Evolutionary conservation across 2,329 filamentous ascomycete genomes (phyloP).

Genomic region (Chaetomiaceae sp.): DNA sequence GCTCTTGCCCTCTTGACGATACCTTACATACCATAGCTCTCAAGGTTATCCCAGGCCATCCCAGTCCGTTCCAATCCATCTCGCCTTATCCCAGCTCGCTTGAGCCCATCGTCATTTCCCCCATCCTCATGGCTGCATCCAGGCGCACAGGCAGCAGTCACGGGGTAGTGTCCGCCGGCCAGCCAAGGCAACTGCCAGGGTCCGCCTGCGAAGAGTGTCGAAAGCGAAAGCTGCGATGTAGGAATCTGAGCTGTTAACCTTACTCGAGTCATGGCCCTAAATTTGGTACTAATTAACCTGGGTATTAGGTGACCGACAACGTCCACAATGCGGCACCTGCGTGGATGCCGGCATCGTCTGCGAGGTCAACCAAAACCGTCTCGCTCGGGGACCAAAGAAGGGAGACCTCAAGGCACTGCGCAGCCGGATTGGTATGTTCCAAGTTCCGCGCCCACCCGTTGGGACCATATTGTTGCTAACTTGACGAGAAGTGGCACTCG

Average conservation of each 20-base stretch:
- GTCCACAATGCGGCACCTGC: conserved; percentile 24
- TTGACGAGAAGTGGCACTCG: conserved; percentile 17
- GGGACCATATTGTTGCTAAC: not conserved
- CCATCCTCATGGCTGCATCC: conserved; percentile 19
- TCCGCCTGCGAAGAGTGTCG: conserved; percentile 27
- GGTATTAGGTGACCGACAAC: conserved; percentile 23
- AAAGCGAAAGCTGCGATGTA: conserved; percentile 26
- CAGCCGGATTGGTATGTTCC: conserved; percentile 23
- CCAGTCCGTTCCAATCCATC: conserved; percentile 11
- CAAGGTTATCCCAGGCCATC: not conserved
- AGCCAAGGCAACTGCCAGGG: conserved; percentile 24
- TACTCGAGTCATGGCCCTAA: too few species aligned
- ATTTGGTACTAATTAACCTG: too few species aligned
- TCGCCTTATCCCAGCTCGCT: not conserved
- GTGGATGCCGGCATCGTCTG: conserved; percentile 22
- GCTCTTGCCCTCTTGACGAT: too few species aligned
- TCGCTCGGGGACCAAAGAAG: conserved; percentile 26
- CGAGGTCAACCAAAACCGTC: conserved; percentile 22
- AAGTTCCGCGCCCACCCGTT: too few species aligned
- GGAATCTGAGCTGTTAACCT: conserved; percentile 1
- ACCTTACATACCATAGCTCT: conserved; percentile 7
- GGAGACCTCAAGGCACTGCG: conserved; percentile 25
- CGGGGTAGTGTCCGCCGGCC: conserved; percentile 4
- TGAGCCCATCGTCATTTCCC: conserved; percentile 6
- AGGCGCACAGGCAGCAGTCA: conserved; percentile 20